These are phyloP conservation scores for Anthracocystis walkeri DNA, from an alignment of 1,284 basidiomycete genomes.

Conservation along the genomic window DNA sequence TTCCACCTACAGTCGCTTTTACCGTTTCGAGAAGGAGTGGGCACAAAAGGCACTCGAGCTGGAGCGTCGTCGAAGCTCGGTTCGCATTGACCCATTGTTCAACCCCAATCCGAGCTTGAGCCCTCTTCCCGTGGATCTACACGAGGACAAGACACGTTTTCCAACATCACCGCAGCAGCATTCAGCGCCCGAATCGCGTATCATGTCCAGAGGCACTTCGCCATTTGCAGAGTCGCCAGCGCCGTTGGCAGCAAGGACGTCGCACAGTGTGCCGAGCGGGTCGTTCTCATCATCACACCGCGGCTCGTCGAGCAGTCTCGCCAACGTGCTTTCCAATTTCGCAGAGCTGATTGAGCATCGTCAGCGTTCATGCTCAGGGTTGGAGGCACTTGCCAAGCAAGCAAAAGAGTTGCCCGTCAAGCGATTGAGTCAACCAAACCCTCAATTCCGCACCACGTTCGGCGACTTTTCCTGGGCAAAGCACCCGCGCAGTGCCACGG, in stretches of 20 bases:
- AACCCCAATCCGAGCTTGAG: slow-evolving; percentile 23
- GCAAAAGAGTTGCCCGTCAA: slow-evolving; percentile 46
- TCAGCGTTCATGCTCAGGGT: slow-evolving; percentile 44
- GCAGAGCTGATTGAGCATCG: slow-evolving; percentile 52
- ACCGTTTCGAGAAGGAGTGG: slow-evolving; percentile 51
- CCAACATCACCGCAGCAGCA: slow-evolving; percentile 31
- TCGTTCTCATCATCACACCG: slow-evolving; percentile 37
- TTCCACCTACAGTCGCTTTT: slow-evolving; percentile 44
- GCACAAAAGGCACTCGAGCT: slow-evolving; percentile 47
- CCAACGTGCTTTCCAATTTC: slow-evolving; percentile 42
- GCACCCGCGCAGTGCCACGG: slow-evolving; percentile 4
- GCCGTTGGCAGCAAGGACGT: slow-evolving; percentile 4
- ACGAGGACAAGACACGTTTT: slow-evolving; percentile 9
- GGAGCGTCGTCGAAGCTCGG: slow-evolving; percentile 45
- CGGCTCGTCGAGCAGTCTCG: slow-evolving; percentile 33
- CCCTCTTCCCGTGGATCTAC: slow-evolving; percentile 17
- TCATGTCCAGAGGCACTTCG: slow-evolving; percentile 37
- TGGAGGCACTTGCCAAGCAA: slow-evolving; percentile 47
- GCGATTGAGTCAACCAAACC: slow-evolving; percentile 46
- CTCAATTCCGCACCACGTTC: slow-evolving; percentile 44
- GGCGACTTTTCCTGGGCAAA: slow-evolving; percentile 41
- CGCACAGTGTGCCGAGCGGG: slow-evolving; percentile 26
- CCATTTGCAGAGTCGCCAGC: slow-evolving; percentile 24
- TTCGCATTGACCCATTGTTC: slow-evolving; percentile 41
- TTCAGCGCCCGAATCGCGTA: slow-evolving; percentile 41